A percentile compares a stretch with the other conserved stretches of the same genome.
These are phyloP conservation scores for Oryza punctata DNA, from an alignment of 176 grass and related monocot species.

Conservation along the genomic window DNA sequence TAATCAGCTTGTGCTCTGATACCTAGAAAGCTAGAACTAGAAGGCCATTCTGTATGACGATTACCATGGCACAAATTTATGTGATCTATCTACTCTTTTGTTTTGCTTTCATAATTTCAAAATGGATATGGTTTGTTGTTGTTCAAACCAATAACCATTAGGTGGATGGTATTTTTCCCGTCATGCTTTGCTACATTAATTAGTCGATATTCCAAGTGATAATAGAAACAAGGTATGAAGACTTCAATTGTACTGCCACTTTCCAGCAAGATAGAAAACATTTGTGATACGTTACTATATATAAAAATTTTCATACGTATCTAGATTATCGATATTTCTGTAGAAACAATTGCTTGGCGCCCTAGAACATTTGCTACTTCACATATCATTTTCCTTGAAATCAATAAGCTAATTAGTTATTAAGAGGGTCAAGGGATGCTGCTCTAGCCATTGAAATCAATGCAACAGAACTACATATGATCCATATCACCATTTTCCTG, in stretches of 20 bases:
- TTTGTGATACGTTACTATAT: neutral
- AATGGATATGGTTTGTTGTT: neutral
- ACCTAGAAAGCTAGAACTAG: conserved; percentile 30
- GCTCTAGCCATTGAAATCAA: neutral
- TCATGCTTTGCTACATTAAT: conserved; percentile 12
- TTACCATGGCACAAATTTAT: neutral
- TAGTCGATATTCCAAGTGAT: neutral
- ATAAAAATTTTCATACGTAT: neutral
- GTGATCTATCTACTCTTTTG: neutral
- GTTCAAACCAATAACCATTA: conserved; percentile 1
- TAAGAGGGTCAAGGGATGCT: neutral
- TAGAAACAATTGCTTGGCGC: neutral
- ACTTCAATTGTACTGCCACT: neutral
- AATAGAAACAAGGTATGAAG: neutral
- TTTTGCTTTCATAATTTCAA: conserved; percentile 6
- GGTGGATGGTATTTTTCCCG: neutral
- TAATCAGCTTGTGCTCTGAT: conserved; percentile 26
- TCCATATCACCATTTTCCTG: neutral
- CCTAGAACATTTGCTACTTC: neutral
- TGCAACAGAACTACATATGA: neutral
- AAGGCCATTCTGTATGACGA: neutral
- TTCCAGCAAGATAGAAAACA: conserved; percentile 1
- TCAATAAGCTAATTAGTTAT: neutral
- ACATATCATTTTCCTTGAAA: neutral
- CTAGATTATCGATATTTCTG: neutral